phyloP scores from a whole-genome alignment of 805 yeast species.

The Saturnispora gosingensis region DNA sequence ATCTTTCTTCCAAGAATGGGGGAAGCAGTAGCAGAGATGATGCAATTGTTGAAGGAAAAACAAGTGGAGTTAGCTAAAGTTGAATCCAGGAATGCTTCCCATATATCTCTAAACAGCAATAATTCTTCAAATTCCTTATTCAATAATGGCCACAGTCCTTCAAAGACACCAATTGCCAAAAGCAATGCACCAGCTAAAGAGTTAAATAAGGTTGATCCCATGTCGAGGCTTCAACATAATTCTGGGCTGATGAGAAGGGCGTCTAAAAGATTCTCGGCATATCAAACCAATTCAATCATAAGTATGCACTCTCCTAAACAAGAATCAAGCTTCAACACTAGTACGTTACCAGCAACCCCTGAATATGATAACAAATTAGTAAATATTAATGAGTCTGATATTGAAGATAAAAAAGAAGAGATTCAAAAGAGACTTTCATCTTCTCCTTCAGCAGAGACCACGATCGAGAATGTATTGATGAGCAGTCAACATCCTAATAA shows the following conservation, averaged over 20 bases:
- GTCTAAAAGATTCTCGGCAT: slow-evolving; percentile 87
- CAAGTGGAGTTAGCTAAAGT: slow-evolving; percentile 38
- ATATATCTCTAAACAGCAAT: background rate
- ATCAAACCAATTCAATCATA: slow-evolving; percentile 40
- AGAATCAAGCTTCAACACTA: slow-evolving; percentile 2
- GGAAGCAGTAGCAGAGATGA: slow-evolving; percentile 70
- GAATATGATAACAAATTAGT: slow-evolving; percentile 19
- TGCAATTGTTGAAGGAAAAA: slow-evolving; percentile 72
- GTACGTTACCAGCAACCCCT: slow-evolving; percentile 18
- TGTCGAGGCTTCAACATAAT: slow-evolving; percentile 70
- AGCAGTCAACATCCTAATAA: background rate
- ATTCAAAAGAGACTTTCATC: slow-evolving; percentile 5
- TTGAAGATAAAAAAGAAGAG: slow-evolving; percentile 13
- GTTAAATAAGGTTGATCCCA: slow-evolving; percentile 39
- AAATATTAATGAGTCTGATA: slow-evolving; percentile 20
- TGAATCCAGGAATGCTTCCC: slow-evolving; percentile 9
- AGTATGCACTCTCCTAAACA: slow-evolving; percentile 18
- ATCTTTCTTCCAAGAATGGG: slow-evolving; percentile 75
- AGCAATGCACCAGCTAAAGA: background rate
- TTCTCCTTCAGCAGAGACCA: slow-evolving; percentile 2
- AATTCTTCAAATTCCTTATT: background rate
- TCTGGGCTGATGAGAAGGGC: slow-evolving; percentile 86
- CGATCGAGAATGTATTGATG: slow-evolving; percentile 4
- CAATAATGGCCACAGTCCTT: background rate
- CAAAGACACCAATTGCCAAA: background rate